Percentiles rank a stretch among this genome's conserved stretches.
Conservation (phyloP, 148 eudicot genomes). For the Cornus controversa region DNA sequence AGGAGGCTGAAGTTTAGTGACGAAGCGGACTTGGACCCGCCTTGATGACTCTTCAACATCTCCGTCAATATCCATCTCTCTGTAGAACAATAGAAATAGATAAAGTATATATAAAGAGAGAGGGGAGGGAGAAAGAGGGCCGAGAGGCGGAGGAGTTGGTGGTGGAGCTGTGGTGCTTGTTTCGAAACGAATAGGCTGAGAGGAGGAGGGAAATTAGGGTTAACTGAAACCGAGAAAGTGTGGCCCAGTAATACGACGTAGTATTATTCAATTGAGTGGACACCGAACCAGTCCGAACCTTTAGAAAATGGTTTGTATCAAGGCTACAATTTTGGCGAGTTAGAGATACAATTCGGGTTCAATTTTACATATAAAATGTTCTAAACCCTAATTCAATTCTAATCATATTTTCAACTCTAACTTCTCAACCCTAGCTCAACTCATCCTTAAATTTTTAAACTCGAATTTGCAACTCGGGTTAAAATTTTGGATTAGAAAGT, state of each 20-base stretch:
- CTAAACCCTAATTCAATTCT: no score
- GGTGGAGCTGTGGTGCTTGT: not conserved
- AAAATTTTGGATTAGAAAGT: no score
- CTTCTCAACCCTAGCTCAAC: no score
- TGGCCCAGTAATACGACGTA: not conserved
- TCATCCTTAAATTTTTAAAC: no score
- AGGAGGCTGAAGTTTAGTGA: slow-evolving; percentile 55
- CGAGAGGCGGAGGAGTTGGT: not conserved
- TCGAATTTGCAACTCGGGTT: no score
- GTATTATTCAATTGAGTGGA: not conserved
- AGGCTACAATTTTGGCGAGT: no score
- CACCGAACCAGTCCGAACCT: no score
- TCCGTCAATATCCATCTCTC: slow-evolving; percentile 36
- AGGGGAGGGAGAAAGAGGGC: not conserved
- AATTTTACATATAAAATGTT: no score
- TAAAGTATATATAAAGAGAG: not conserved
- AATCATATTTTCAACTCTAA: no score
- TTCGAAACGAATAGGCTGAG: no score
- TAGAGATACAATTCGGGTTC: no score
- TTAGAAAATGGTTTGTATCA: no score
- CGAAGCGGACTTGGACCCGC: slow-evolving; percentile 66
- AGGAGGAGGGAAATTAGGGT: not conserved
- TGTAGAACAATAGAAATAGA: not conserved
- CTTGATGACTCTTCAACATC: slow-evolving; percentile 41
- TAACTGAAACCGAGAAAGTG: not conserved